Conservation (phyloP, 768 basidiomycete species). For the Rhodosporidiobolus sp. region DNA sequence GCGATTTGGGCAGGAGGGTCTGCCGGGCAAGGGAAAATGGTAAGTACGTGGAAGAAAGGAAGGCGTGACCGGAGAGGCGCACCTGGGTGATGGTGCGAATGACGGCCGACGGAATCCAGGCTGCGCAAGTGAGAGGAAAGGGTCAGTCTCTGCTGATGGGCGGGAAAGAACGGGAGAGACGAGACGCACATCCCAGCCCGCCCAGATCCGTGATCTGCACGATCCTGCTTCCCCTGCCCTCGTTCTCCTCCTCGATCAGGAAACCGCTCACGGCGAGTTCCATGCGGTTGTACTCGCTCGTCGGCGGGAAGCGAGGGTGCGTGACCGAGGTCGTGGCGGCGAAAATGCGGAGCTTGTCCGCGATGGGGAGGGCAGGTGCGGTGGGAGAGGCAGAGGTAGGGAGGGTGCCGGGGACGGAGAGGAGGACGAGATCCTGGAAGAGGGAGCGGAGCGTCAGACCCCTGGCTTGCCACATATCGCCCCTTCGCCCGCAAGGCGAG, state of each 20-base stretch:
- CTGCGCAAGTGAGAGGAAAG: not conserved
- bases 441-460: too few species aligned
- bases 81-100: slow-evolving; percentile 39
- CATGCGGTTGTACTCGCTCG: slow-evolving; percentile 41
- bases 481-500: not conserved
- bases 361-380: not conserved
- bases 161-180: not conserved
- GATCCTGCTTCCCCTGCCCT: slow-evolving; percentile 32
- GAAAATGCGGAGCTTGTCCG: slow-evolving; percentile 11
- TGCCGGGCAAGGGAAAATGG: too few species aligned
- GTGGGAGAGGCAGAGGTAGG: not conserved
- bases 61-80: too few species aligned
- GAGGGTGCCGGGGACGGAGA: slow-evolving; percentile 39
- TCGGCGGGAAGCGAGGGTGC: slow-evolving; percentile 21
- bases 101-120: slow-evolving; percentile 36
- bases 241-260: slow-evolving; percentile 35
- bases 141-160: not conserved
- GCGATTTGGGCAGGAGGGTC: slow-evolving; percentile 41
- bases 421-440: slow-evolving; percentile 38
- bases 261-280: slow-evolving; percentile 38
- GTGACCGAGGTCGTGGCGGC: slow-evolving; percentile 35
- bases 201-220: slow-evolving; percentile 42
- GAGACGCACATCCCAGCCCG: slow-evolving; percentile 38
- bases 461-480: too few species aligned
- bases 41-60: too few species aligned